phyloP scores from a whole-genome alignment of 2,329 filamentous ascomycete genomes.

The Fusarium oxysporum region DNA sequence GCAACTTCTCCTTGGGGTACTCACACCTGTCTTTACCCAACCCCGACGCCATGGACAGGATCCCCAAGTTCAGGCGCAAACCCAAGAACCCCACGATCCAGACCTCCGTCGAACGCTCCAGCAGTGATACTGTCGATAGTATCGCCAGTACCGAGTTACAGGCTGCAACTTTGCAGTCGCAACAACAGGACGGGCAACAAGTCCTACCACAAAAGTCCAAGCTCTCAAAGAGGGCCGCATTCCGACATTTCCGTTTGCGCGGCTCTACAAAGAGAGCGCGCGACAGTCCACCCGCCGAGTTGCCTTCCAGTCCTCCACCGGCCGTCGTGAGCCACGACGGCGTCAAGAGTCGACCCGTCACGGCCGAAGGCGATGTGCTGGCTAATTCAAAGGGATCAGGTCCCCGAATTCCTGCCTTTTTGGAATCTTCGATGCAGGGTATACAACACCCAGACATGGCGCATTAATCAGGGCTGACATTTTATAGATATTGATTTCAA shows the following conservation, averaged over 20 bases:
- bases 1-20: slow-evolving; percentile 24
- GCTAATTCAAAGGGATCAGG: slow-evolving; percentile 21
- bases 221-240: slow-evolving; percentile 53
- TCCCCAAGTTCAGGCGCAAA: slow-evolving; percentile 58
- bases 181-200: slow-evolving; percentile 33
- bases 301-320: slow-evolving; percentile 47
- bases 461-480: slow-evolving; percentile 15
- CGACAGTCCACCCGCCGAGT: slow-evolving; percentile 54
- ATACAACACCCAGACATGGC: slow-evolving; percentile 17
- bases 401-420: slow-evolving; percentile 53
- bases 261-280: slow-evolving; percentile 60
- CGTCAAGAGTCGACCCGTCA: slow-evolving; percentile 43
- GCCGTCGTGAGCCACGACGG: slow-evolving; percentile 54
- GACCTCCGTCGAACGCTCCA: slow-evolving; percentile 53
- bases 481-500: slow-evolving; percentile 60
- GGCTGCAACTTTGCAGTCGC: slow-evolving; percentile 36
- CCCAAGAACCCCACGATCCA: slow-evolving; percentile 58
- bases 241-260: slow-evolving; percentile 59
- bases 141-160: slow-evolving; percentile 44
- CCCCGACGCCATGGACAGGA: slow-evolving; percentile 53
- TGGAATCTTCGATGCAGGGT: slow-evolving; percentile 54
- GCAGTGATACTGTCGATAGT: slow-evolving; percentile 45
- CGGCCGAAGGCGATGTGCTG: slow-evolving; percentile 33
- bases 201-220: slow-evolving; percentile 38
- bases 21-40: slow-evolving; percentile 19